These are phyloP conservation scores for Osmanthus fragrans DNA, from an alignment of 257 asterid genomes.

Conservation along the genomic window DNA sequence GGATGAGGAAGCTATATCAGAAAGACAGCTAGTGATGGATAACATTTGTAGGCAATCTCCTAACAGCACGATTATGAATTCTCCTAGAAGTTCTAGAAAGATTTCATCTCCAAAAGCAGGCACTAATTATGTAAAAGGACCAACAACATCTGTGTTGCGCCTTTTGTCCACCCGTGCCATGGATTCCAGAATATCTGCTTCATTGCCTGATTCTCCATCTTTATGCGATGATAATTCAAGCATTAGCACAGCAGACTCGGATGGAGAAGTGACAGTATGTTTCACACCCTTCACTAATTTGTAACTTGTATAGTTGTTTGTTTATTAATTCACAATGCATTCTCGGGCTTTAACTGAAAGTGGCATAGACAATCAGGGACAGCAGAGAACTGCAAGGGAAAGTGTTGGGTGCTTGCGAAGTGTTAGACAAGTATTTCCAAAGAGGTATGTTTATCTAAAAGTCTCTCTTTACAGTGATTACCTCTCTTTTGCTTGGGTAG, in stretches of 20 bases:
- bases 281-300: slow-evolving; percentile 22
- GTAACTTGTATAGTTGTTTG: neutral
- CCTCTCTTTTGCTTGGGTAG: neutral
- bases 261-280: slow-evolving; percentile 59
- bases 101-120: slow-evolving; percentile 47
- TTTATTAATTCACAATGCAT: neutral
- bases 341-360: slow-evolving; percentile 28
- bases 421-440: slow-evolving; percentile 41
- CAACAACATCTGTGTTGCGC: slow-evolving; percentile 46
- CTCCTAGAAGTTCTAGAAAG: slow-evolving; percentile 44
- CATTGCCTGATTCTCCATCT: slow-evolving; percentile 42
- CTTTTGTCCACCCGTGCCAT: slow-evolving; percentile 55
- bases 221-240: slow-evolving; percentile 38
- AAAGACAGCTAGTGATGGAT: slow-evolving; percentile 20
- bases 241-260: slow-evolving; percentile 52
- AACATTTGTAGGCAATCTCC: slow-evolving; percentile 46
- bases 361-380: slow-evolving; percentile 53
- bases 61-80: slow-evolving; percentile 41
- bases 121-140: slow-evolving; percentile 36
- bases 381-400: slow-evolving; percentile 31
- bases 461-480: neutral
- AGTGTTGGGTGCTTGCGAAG: slow-evolving; percentile 32
- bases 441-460: slow-evolving; percentile 44
- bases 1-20: slow-evolving; percentile 35
- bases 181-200: slow-evolving; percentile 36